phyloP scores from a whole-genome alignment of 305 asterid species.

The Solanum hybrid region DNA sequence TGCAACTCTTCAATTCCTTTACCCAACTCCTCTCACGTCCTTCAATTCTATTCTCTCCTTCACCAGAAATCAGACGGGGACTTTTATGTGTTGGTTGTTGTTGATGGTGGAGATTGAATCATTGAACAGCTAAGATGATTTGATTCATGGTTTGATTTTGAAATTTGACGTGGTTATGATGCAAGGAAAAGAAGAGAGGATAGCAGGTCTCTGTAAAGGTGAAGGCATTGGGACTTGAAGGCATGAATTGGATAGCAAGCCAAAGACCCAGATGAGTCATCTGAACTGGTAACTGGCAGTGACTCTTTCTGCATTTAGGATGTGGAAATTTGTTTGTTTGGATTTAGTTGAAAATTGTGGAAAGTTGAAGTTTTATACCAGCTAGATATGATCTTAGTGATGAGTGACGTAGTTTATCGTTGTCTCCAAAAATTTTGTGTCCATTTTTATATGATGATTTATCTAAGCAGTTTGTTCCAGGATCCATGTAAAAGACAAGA shows the following conservation, averaged over 20 bases:
- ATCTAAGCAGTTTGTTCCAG: background rate
- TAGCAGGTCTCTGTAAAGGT: background rate
- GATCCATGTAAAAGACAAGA: background rate
- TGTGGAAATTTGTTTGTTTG: background rate
- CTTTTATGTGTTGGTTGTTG: background rate
- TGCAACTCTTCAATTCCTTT: background rate
- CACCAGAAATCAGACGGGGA: background rate
- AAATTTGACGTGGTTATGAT: background rate
- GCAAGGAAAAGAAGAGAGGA: background rate
- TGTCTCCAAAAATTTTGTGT: background rate
- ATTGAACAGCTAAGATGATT: background rate
- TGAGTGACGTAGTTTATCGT: background rate
- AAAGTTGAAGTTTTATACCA: background rate
- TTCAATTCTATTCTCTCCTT: background rate
- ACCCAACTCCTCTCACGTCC: background rate
- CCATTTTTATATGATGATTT: background rate
- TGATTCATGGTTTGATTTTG: background rate
- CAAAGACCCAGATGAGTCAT: background rate
- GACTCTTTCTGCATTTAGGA: background rate
- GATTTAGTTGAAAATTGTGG: background rate
- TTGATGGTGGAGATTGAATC: background rate
- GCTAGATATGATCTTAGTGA: background rate
- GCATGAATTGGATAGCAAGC: background rate
- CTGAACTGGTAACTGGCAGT: background rate
- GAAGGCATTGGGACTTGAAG: background rate